Percentiles rank a stretch among this genome's conserved stretches.
These are phyloP conservation scores for Calonectria naviculata DNA, from an alignment of 2,329 filamentous ascomycete species.

Conservation along the genomic window DNA sequence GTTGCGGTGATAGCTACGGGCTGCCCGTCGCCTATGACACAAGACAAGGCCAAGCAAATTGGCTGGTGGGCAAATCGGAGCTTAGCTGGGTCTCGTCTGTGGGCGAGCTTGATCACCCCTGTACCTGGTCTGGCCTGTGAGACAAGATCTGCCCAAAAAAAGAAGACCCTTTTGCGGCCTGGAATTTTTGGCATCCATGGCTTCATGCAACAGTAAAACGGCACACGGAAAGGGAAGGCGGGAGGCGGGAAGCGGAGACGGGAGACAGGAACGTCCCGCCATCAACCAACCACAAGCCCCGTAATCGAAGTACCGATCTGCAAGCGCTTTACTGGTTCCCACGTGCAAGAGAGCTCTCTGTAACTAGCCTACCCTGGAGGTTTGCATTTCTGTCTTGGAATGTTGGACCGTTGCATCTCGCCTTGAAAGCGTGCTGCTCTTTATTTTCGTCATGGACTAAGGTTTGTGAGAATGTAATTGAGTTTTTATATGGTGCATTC, in stretches of 20 bases:
- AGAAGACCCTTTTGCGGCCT: slow-evolving; percentile 10
- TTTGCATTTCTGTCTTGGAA: neutral
- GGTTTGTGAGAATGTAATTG: neutral
- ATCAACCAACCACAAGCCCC: slow-evolving; percentile 4
- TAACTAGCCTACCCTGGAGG: neutral
- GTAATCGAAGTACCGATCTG: slow-evolving; percentile 4
- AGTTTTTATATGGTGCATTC: neutral
- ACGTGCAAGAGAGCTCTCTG: neutral
- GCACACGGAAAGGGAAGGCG: neutral
- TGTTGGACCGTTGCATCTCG: neutral
- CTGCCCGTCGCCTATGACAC: neutral
- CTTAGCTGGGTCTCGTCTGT: neutral
- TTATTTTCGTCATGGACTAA: too few species aligned
- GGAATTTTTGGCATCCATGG: slow-evolving; percentile 12
- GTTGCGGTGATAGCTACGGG: neutral
- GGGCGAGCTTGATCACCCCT: slow-evolving; percentile 2
- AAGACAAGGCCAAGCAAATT: slow-evolving; percentile 10
- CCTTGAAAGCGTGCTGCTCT: neutral
- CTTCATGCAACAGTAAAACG: slow-evolving; percentile 1
- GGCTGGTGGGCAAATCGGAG: slow-evolving; percentile 18
- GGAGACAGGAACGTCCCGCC: slow-evolving; percentile 11
- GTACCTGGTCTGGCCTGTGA: slow-evolving; percentile 7
- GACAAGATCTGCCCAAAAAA: slow-evolving; percentile 13
- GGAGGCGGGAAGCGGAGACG: slow-evolving; percentile 11
- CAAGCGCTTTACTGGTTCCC: slow-evolving; percentile 12